Evolutionary conservation across 1,139 yeast species (phyloP).

Genomic region (Saccharomycopsis hybrid): DNA sequence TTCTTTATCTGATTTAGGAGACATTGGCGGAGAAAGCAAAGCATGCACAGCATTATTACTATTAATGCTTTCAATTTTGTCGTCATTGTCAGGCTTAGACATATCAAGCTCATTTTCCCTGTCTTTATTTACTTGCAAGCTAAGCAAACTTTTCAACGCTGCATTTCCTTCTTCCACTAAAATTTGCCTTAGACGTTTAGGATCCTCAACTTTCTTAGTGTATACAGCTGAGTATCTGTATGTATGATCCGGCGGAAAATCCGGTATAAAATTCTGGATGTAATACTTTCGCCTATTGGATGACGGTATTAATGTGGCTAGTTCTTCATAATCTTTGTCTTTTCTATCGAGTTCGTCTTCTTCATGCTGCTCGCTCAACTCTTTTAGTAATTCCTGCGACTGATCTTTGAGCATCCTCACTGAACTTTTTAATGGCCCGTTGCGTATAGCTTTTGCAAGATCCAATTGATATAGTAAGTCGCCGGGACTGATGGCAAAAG

Average conservation of each 20-base stretch:
- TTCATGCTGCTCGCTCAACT: background rate
- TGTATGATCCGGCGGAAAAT: constrained; percentile 89
- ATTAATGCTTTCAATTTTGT: constrained; percentile 21
- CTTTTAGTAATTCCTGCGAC: background rate
- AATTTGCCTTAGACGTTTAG: constrained; percentile 60
- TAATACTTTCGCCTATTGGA: constrained; percentile 41
- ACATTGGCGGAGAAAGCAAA: constrained; percentile 18
- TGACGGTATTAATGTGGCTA: constrained; percentile 50
- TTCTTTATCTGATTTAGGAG: background rate
- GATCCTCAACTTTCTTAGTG: constrained; percentile 60
- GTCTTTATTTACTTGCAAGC: constrained; percentile 29
- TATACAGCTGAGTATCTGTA: constrained; percentile 70
- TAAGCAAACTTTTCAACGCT: constrained; percentile 59
- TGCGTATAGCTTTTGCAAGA: constrained; percentile 10
- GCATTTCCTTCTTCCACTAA: constrained; percentile 73
- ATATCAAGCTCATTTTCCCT: constrained; percentile 21
- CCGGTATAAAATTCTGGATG: constrained; percentile 74
- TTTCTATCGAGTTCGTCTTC: constrained; percentile 14
- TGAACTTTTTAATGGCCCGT: background rate
- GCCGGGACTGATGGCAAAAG: constrained; percentile 8
- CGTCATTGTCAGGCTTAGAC: constrained; percentile 24
- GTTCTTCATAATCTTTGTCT: constrained; percentile 28
- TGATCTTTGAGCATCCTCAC: constrained; percentile 3
- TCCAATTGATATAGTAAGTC: constrained; percentile 14
- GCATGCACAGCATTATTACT: constrained; percentile 15